These are phyloP conservation scores for Podochytrium sp. DNA, from an alignment of 192 early-diverging fungal genomes.

Conservation along the genomic window DNA sequence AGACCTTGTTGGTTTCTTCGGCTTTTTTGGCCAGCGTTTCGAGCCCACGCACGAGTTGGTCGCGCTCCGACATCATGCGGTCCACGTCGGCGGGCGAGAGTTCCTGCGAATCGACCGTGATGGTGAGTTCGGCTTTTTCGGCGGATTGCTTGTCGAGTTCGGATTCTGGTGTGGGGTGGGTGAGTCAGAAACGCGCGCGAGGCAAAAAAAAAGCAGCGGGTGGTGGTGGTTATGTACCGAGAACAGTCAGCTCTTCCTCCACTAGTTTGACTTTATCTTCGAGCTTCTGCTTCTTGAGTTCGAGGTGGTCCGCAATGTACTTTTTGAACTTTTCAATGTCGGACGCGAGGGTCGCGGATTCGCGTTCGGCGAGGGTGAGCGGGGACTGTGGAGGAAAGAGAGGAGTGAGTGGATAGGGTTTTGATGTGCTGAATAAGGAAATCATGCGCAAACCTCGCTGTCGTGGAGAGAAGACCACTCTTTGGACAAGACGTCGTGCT, in stretches of 20 bases:
- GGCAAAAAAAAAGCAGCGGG: neutral
- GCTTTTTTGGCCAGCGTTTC: constrained; percentile 54
- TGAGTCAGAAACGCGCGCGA: neutral
- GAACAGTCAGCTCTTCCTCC: constrained; percentile 37
- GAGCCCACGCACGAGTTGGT: constrained; percentile 63
- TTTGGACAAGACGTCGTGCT: constrained; percentile 55
- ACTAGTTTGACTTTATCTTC: constrained; percentile 48
- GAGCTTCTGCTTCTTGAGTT: constrained; percentile 52
- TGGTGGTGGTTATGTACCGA: constrained; percentile 26
- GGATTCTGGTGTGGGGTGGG: constrained; percentile 37
- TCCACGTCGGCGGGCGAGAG: constrained; percentile 80
- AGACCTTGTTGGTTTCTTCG: constrained; percentile 58
- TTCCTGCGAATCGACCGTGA: constrained; percentile 74
- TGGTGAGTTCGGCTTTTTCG: constrained; percentile 61
- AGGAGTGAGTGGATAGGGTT: constrained; percentile 8
- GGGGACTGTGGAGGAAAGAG: constrained; percentile 47
- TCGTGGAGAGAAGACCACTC: constrained; percentile 47
- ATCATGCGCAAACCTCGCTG: constrained; percentile 48
- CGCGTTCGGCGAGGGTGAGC: constrained; percentile 55
- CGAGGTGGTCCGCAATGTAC: constrained; percentile 49
- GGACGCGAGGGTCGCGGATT: constrained; percentile 51
- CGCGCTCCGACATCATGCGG: constrained; percentile 78
- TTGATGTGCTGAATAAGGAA: constrained; percentile 28
- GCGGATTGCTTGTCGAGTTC: constrained; percentile 51
- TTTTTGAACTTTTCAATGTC: constrained; percentile 67